Evolutionary conservation across 2,329 filamentous ascomycete genomes (phyloP).

Genomic region (Aspergillus clavatus): DNA sequence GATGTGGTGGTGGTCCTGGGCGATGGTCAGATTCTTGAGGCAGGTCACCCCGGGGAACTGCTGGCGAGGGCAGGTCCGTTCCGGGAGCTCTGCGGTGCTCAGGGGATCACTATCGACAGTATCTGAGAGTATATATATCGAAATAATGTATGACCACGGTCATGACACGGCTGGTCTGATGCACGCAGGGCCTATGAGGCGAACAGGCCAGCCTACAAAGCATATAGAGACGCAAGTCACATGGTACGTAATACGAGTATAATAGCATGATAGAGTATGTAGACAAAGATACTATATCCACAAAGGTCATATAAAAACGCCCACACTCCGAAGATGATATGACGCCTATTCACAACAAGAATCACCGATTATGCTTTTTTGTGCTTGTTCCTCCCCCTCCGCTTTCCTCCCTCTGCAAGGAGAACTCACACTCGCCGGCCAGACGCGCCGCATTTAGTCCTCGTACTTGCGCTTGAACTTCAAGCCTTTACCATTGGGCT

Average conservation of each 20-base stretch:
- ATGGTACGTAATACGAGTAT: too few relatives aligned
- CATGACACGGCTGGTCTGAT: too few relatives aligned
- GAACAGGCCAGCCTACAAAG: too few relatives aligned
- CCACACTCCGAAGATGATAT: neutral
- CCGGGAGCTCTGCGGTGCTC: neutral
- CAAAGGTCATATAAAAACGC: neutral
- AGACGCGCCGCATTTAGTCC: slow-evolving; percentile 13
- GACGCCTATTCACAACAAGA: slow-evolving; percentile 12
- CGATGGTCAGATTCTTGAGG: slow-evolving; percentile 14
- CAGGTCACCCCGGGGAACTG: slow-evolving; percentile 15
- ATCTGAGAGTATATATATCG: too few relatives aligned
- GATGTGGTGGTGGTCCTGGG: slow-evolving; percentile 27
- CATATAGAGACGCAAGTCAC: too few relatives aligned
- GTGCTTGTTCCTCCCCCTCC: slow-evolving; percentile 1
- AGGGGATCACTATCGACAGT: neutral
- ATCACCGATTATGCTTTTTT: slow-evolving; percentile 6
- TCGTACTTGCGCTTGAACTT: slow-evolving; percentile 50
- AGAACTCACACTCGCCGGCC: neutral
- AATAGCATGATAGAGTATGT: neutral
- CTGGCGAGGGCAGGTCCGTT: too few relatives aligned
- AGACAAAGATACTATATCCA: neutral
- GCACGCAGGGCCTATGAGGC: too few relatives aligned
- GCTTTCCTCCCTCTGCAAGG: too few relatives aligned
- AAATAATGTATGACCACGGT: too few relatives aligned
- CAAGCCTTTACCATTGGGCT: slow-evolving; percentile 57